phyloP scores from a whole-genome alignment of 352 stramenopile species.

The Phytophthora hibernalis region DNA sequence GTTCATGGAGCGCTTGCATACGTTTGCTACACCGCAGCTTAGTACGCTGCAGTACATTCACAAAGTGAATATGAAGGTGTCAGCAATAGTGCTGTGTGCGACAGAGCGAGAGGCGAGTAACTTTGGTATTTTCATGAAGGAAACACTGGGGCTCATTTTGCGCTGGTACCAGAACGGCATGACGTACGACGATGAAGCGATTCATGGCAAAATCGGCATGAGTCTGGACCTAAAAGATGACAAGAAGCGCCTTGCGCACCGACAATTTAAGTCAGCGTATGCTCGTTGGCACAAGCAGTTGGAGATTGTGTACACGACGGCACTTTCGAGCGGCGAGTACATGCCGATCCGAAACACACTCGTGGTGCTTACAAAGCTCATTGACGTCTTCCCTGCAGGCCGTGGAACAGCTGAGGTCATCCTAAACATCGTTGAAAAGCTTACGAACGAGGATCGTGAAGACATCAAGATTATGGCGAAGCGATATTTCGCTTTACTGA shows the following conservation, averaged over 20 bases:
- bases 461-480: slow-evolving; percentile 93
- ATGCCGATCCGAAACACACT: slow-evolving; percentile 89
- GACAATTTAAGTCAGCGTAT: slow-evolving; percentile 82
- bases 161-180: slow-evolving; percentile 83
- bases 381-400: slow-evolving; percentile 83
- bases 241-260: slow-evolving; percentile 61
- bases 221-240: slow-evolving; percentile 75
- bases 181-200: slow-evolving; percentile 82
- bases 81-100: slow-evolving; percentile 79
- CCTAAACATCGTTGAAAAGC: slow-evolving; percentile 65
- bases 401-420: slow-evolving; percentile 66
- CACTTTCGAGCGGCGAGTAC: slow-evolving; percentile 74
- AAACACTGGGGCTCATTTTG: slow-evolving; percentile 71
- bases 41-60: slow-evolving; percentile 86
- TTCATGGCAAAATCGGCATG: slow-evolving; percentile 78
- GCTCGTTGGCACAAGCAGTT: slow-evolving; percentile 79
- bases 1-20: slow-evolving; percentile 86
- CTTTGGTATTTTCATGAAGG: slow-evolving; percentile 89
- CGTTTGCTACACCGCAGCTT: slow-evolving; percentile 75
- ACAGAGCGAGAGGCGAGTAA: slow-evolving; percentile 88
- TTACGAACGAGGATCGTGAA: slow-evolving; percentile 85
- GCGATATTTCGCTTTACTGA: slow-evolving; percentile 85
- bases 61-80: slow-evolving; percentile 80
- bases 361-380: slow-evolving; percentile 89
- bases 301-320: slow-evolving; percentile 67